phyloP scores from a whole-genome alignment of 1,284 basidiomycete species.

The Entoloma clypeatum region DNA sequence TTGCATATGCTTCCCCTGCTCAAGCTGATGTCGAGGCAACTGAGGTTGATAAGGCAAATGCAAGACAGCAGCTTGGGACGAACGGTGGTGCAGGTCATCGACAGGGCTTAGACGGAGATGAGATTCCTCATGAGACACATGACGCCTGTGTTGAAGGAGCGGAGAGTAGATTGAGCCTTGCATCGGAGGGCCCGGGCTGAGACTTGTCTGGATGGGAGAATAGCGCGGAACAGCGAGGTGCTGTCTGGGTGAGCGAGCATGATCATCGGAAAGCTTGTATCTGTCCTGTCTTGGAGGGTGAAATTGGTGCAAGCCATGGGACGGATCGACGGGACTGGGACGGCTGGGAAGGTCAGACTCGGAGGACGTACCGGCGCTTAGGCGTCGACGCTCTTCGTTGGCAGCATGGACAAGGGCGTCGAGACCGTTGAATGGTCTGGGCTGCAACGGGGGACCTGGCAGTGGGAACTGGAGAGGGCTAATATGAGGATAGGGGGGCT shows the following conservation, averaged over 20 bases:
- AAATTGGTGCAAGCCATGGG: conserved; percentile 13
- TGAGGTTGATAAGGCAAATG: conserved; percentile 11
- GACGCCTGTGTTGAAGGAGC: conserved; percentile 12
- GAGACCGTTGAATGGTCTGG: conserved; percentile 22
- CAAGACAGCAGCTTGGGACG: conserved; percentile 12
- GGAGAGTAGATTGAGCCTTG: conserved; percentile 13
- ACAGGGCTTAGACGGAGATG: conserved; percentile 8
- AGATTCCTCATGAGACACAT: conserved; percentile 8
- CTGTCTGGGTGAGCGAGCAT: conserved; percentile 13
- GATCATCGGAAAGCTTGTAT: conserved; percentile 11
- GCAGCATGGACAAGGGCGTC: conserved; percentile 39
- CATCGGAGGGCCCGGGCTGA: conserved; percentile 7
- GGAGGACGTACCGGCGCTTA: conserved; percentile 18
- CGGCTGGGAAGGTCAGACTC: conserved; percentile 11
- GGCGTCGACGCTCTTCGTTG: conserved; percentile 31
- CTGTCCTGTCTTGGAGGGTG: conserved; percentile 14
- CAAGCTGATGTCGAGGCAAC: conserved; percentile 9
- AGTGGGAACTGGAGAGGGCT: conserved; percentile 11
- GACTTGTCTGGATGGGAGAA: conserved; percentile 9
- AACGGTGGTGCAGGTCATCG: conserved; percentile 13
- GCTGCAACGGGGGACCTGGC: conserved; percentile 4
- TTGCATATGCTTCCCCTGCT: conserved; percentile 15
- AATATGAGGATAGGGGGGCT: conserved; percentile 5
- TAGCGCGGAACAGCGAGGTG: conserved; percentile 8
- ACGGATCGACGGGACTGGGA: conserved; percentile 9